Conservation (phyloP, 2,329 filamentous ascomycete genomes). For the Myriosclerotinia scirpicola region DNA sequence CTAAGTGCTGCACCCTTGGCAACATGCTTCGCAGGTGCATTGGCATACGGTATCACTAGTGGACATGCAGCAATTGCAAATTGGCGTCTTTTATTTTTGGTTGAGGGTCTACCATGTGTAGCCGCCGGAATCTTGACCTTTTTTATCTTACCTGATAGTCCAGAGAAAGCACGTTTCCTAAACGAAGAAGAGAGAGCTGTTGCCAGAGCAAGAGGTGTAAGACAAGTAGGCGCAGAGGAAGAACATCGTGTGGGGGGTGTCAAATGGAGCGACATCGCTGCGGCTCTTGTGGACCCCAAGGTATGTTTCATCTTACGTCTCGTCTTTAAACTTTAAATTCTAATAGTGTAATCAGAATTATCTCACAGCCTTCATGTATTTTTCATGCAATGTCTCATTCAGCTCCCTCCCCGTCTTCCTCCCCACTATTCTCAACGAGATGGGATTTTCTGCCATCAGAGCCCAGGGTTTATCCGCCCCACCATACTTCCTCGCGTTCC, state of each 20-base stretch:
- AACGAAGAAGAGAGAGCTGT: constrained; percentile 49
- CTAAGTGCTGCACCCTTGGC: constrained; percentile 64
- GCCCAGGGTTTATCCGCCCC: constrained; percentile 73
- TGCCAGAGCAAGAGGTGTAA: constrained; percentile 53
- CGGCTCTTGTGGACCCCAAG: constrained; percentile 49
- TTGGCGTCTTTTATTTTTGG: constrained; percentile 66
- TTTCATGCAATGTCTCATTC: constrained; percentile 64
- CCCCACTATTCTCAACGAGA: constrained; percentile 60
- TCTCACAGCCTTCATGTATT: constrained; percentile 51
- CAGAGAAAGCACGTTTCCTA: constrained; percentile 52
- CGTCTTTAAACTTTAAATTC: neutral
- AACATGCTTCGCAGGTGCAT: constrained; percentile 67
- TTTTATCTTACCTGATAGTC: constrained; percentile 54
- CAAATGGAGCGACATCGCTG: constrained; percentile 48
- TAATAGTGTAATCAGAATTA: constrained; percentile 29
- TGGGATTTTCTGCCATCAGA: constrained; percentile 66
- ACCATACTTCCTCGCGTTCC: constrained; percentile 66
- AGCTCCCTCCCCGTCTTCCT: constrained; percentile 64
- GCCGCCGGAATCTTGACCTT: constrained; percentile 55
- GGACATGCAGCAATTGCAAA: constrained; percentile 53
- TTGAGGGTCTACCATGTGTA: constrained; percentile 63
- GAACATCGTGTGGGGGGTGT: constrained; percentile 50
- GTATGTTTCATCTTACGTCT: constrained; percentile 24
- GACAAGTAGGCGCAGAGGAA: constrained; percentile 52
- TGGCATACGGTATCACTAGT: constrained; percentile 68